These are phyloP conservation scores for Eleusine indica DNA, from an alignment of 176 grass and related monocot species.

Conservation along the genomic window DNA sequence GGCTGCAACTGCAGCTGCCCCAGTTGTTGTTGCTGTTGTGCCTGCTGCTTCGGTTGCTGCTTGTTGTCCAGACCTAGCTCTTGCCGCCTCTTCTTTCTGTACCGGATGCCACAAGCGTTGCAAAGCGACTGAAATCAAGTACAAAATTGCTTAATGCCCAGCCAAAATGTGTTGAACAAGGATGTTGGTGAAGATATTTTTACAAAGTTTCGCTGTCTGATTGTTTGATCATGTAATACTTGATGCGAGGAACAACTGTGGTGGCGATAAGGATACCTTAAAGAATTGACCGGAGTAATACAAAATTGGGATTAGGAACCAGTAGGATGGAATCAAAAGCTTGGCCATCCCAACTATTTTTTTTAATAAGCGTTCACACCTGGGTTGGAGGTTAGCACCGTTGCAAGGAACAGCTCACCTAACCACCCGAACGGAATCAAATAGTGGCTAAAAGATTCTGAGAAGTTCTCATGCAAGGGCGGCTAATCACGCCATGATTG, in stretches of 20 bases:
- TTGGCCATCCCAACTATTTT: neutral
- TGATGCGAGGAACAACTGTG: constrained; percentile 18
- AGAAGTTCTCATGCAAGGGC: constrained; percentile 12
- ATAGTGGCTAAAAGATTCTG: constrained; percentile 28
- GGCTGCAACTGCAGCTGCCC: neutral
- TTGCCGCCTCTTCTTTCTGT: constrained; percentile 86
- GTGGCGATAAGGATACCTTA: constrained; percentile 39
- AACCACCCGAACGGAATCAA: constrained; percentile 49
- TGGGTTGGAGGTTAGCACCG: constrained; percentile 43
- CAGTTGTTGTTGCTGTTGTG: neutral
- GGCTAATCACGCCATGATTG: constrained; percentile 31
- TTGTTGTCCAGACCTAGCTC: constrained; percentile 52
- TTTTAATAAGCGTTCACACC: constrained; percentile 20
- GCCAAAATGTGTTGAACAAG: neutral
- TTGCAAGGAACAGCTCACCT: constrained; percentile 55
- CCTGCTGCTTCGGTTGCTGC: neutral
- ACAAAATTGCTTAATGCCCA: neutral
- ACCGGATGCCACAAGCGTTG: constrained; percentile 95
- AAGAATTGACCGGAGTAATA: constrained; percentile 31
- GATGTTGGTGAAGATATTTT: neutral
- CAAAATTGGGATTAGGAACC: constrained; percentile 35
- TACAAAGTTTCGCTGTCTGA: neutral
- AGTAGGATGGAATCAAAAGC: constrained; percentile 6
- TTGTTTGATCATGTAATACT: neutral
- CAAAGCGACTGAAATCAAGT: constrained; percentile 66